Percentiles rank a stretch among this genome's conserved stretches.
Conservation (phyloP, 495 filamentous ascomycete species). For the Penicillium argentinense region DNA sequence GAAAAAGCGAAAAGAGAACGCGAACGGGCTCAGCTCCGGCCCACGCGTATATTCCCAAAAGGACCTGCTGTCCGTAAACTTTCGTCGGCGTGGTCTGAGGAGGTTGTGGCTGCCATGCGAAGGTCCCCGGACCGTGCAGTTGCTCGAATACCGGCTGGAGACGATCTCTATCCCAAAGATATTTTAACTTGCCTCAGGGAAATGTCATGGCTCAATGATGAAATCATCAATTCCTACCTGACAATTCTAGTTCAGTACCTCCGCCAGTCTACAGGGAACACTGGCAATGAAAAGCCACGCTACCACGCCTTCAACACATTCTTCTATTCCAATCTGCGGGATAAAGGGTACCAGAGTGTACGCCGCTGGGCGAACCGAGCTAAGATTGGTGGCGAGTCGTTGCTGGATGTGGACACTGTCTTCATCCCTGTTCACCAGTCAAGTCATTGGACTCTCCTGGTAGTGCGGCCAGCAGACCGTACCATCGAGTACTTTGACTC, state of each 20-base stretch:
- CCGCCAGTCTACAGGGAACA: conserved; percentile 49
- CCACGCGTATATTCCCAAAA: conserved; percentile 21
- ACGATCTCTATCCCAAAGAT: conserved; percentile 58
- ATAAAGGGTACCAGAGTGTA: conserved; percentile 50
- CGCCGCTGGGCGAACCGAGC: conserved; percentile 54
- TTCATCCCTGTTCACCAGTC: conserved; percentile 58
- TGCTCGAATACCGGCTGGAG: conserved; percentile 53
- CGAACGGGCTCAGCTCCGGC: conserved; percentile 15
- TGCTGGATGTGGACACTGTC: conserved; percentile 58
- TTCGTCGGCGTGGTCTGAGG: conserved; percentile 42
- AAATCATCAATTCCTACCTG: conserved; percentile 72
- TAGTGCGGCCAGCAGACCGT: conserved; percentile 62
- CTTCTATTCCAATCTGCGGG: conserved; percentile 63
- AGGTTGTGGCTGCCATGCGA: conserved; percentile 34
- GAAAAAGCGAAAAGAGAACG: conserved; percentile 12
- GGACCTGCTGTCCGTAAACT: conserved; percentile 46
- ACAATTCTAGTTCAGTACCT: conserved; percentile 58
- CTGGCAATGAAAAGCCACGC: conserved; percentile 53
- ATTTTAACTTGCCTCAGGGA: conserved; percentile 56
- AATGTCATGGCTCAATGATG: conserved; percentile 77
- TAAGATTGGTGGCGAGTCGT: conserved; percentile 51
- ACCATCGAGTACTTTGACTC: conserved; percentile 78
- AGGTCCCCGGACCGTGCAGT: conserved; percentile 24
- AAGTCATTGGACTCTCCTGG: conserved; percentile 63
- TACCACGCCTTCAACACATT: conserved; percentile 71